Percentiles rank a stretch among this genome's conserved stretches.
Evolutionary conservation across 768 basidiomycete genomes (phyloP).

Genomic region (Leucosporidium yakuticum): DNA sequence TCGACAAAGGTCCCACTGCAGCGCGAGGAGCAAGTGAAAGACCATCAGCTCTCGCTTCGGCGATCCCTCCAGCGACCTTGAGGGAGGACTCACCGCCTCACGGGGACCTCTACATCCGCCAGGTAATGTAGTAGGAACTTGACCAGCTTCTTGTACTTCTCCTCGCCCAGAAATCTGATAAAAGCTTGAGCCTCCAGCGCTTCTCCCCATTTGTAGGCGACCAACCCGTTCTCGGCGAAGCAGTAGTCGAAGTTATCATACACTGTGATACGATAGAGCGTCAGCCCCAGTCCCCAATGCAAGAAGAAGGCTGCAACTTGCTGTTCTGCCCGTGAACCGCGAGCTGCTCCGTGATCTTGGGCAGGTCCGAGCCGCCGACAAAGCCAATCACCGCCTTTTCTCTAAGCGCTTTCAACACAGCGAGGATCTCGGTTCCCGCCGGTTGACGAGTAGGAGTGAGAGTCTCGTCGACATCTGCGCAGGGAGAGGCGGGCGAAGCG

Average conservation of each 20-base stretch:
- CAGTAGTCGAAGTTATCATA: slow-evolving; percentile 78
- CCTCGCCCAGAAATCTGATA: slow-evolving; percentile 84
- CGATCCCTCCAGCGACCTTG: no score
- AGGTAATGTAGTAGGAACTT: slow-evolving; percentile 90
- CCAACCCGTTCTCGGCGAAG: slow-evolving; percentile 92
- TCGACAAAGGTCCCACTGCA: slow-evolving; percentile 89
- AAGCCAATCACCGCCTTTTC: slow-evolving; percentile 76
- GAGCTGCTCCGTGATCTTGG: slow-evolving; percentile 84
- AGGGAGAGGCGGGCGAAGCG: neutral
- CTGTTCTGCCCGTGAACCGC: slow-evolving; percentile 54
- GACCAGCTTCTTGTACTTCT: slow-evolving; percentile 80
- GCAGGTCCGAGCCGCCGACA: slow-evolving; percentile 85
- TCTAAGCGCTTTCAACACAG: slow-evolving; percentile 60
- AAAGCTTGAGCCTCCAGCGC: slow-evolving; percentile 71
- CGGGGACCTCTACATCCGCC: slow-evolving; percentile 85
- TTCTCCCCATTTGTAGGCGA: slow-evolving; percentile 75
- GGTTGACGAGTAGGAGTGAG: slow-evolving; percentile 43
- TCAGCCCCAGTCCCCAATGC: neutral
- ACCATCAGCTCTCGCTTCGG: slow-evolving; percentile 11
- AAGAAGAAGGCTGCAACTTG: slow-evolving; percentile 36
- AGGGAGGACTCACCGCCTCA: slow-evolving; percentile 63
- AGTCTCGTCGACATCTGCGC: slow-evolving; percentile 47
- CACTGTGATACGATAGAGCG: slow-evolving; percentile 47
- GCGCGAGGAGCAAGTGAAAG: neutral
- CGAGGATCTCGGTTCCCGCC: slow-evolving; percentile 62